Base-by-base conservation (phyloP, 306 rosid genomes). In the Elaeagnus macrophylla region DNA sequence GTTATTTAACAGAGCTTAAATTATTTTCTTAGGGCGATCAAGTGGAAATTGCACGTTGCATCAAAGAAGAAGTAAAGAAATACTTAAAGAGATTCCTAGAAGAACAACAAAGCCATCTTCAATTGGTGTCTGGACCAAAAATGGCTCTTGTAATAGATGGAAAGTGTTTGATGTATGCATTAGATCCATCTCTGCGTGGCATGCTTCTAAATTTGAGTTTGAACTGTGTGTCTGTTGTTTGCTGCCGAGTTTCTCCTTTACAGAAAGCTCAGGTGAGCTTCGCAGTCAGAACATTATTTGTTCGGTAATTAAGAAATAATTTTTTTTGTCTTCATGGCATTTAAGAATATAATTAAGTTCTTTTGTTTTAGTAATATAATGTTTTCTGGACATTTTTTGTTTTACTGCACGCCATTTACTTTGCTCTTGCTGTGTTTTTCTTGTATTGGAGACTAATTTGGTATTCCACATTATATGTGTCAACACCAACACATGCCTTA, bases 221-320 rank as follows among this genome's bases (percentile, higher is more conserved):
- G 81, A 91, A 86, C 75, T 91, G 96, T 69, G 77, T 70, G 60
- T 80, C 95, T 32, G 96, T 91, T 71, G 95, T 91, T 75, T 91
- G 97, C 83, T 91, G 97, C 77, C 86, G 97, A 49, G 97, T 91
- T 68, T 91, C 97, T 67, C 97, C 97, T 62, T 70, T 91, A 54
- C 97, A 91, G 73, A 91, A 91, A 78, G 97, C 97, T 25, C 96
- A 91, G 95, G 96, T 91, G 67, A 78, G 75, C 57, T 70, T 48
- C 35, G 37, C 18, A 25, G 32, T 25, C 32, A 2, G 32, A 25
- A 13, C n/a, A 45, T 45, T 40, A 43, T 59, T 48, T 39, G 44
- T 39, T 11, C 46, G 14, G 42, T 41, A 56, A 40, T 12, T 53
- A 48, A 32, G 40, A n/a, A 25, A 25, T 25, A 25, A 0, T 25